Evolutionary conservation across 1,139 yeast species (phyloP).

Genomic region (Yamadazyma sp.): DNA sequence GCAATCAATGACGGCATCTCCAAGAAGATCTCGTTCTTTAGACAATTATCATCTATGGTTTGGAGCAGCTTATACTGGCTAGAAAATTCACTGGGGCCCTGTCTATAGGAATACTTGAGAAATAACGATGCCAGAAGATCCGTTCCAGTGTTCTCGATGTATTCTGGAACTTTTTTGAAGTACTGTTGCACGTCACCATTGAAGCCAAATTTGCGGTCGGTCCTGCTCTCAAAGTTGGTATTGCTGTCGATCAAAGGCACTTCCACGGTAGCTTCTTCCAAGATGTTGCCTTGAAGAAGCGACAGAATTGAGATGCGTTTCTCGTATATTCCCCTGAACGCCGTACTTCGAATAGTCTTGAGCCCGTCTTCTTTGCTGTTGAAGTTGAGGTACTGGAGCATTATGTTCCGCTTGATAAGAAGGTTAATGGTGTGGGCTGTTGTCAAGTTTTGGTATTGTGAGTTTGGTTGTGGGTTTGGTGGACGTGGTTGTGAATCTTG

Average conservation of each 20-base stretch:
- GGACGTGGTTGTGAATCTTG: background rate
- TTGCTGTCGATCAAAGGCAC: constrained; percentile 1
- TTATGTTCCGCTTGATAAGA: background rate
- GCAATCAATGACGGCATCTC: constrained; percentile 1
- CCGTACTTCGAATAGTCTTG: background rate
- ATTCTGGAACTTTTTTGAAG: constrained; percentile 1
- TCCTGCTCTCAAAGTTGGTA: background rate
- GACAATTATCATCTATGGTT: background rate
- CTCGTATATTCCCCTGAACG: background rate
- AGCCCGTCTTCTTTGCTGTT: background rate
- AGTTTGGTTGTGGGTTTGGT: no score
- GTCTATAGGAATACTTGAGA: background rate
- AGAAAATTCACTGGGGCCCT: background rate
- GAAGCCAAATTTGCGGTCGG: constrained; percentile 1
- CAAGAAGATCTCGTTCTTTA: constrained; percentile 2
- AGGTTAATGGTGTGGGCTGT: background rate
- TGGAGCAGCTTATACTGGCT: background rate
- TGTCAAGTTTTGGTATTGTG: no score
- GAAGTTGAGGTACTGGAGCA: background rate
- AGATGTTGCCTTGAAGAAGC: background rate
- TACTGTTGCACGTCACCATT: constrained; percentile 1
- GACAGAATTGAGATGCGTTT: constrained; percentile 1
- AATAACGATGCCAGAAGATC: constrained; percentile 1
- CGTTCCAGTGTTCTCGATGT: background rate
- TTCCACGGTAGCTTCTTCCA: constrained; percentile 2